Evolutionary conservation across 23 red algal species (phyloP), one percentile per base, ranked within the genome.

Genomic region (Agarophyton chilense): DNA sequence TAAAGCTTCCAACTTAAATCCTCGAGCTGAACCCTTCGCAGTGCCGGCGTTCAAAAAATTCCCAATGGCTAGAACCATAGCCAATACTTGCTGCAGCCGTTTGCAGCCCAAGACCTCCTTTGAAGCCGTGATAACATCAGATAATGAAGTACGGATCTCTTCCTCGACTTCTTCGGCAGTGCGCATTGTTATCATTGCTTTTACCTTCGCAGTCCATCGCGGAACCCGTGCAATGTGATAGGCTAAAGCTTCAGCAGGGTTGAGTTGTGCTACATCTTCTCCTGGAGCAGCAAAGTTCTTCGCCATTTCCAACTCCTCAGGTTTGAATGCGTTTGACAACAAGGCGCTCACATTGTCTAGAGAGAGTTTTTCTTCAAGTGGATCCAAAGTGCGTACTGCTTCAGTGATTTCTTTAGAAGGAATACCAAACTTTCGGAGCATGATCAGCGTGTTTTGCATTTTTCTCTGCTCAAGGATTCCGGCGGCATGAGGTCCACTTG

Each of bases 1-100:
- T 14, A 99, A 82, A 10, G 67, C 75, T 25, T 95, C 93, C 26
- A 99, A 39, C 45, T 91, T 87, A 63, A 99, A 96, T 17, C 97
- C 97, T 25, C 79, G 80, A 4, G 97, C 97, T 42, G 86, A 83
- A 43, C 97, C 97, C 31, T 92, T 86, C 34, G 89, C 67, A 19
- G 97, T 99, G 9, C 97, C 97, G 39, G 89, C 77, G 70, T 99
- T 99, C 24, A 99, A 66, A 63, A 95, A 95, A 67, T 99, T 99
- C 17, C 97, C 97, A 49, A 96, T 89, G 17, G 81, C 80, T 25
- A 99, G 65, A 2, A 94, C 82, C 38, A 84, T 92, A 52, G 82
- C 90, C 58, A 96, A 63, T 0, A 99, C 60, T 32, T 76, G 61
- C 60, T 91, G 52, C 43, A 95, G 82, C 25, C 83, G 60, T 14